Percentiles rank a stretch among this genome's conserved stretches.
phyloP scores from a whole-genome alignment of 2,329 filamentous ascomycete species.

The Aspergillus terreus region DNA sequence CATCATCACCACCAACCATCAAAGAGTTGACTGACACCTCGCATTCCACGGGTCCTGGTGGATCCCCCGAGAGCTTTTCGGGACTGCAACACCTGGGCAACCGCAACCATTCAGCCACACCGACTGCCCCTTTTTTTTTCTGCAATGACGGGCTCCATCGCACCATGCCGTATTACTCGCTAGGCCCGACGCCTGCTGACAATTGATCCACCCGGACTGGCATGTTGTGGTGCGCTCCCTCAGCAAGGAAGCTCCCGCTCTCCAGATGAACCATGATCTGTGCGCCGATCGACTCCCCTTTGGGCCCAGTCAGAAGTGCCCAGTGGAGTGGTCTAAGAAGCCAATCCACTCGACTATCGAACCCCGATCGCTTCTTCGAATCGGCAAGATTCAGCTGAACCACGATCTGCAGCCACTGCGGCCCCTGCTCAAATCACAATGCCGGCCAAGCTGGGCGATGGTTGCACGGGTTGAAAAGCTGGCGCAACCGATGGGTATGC shows the following conservation, averaged over 20 bases:
- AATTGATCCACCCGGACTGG: slow-evolving; percentile 11
- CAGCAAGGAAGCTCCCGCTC: slow-evolving; percentile 11
- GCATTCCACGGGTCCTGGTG: slow-evolving; percentile 1
- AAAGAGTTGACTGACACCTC: background rate
- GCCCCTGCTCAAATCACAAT: slow-evolving; percentile 7
- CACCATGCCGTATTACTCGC: background rate
- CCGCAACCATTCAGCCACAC: background rate
- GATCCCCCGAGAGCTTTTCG: background rate
- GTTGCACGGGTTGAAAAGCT: slow-evolving; percentile 9
- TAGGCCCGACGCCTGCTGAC: slow-evolving; percentile 7
- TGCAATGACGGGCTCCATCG: background rate
- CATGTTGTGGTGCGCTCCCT: background rate
- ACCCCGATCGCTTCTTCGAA: slow-evolving; percentile 6
- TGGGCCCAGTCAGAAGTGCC: slow-evolving; percentile 8
- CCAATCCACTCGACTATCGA: slow-evolving; percentile 11
- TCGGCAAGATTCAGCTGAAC: slow-evolving; percentile 15
- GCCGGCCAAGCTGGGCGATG: background rate
- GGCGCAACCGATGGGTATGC: background rate
- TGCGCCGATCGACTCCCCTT: slow-evolving; percentile 15
- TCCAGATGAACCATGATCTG: slow-evolving; percentile 21
- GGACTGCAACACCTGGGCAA: background rate
- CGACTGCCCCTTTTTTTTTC: background rate
- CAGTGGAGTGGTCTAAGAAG: slow-evolving; percentile 6
- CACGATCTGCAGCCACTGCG: slow-evolving; percentile 14
- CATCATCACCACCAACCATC: background rate